phyloP scores from a whole-genome alignment of 73 alveolate genomes.

The Uronychia setigera region DNA sequence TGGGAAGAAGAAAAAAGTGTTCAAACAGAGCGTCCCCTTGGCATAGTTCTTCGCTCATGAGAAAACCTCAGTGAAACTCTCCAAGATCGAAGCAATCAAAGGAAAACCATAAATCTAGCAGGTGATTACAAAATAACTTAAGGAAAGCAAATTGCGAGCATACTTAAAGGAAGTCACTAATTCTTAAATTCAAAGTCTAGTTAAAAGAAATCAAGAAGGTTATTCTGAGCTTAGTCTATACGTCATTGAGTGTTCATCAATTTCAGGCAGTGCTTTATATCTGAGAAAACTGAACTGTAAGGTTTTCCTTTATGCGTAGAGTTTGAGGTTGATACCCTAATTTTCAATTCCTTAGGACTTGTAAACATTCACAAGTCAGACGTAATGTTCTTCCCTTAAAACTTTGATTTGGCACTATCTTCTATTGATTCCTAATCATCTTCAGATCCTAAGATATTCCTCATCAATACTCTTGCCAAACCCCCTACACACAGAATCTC shows the following conservation, averaged over 20 bases:
- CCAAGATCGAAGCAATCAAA: background rate
- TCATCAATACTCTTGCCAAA: too few relatives aligned
- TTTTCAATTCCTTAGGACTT: background rate
- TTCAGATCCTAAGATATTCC: too few relatives aligned
- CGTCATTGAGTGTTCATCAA: background rate
- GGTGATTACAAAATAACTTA: too few relatives aligned
- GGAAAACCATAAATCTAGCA: background rate
- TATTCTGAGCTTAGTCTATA: background rate
- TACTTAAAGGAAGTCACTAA: too few relatives aligned
- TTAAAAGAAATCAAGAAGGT: background rate
- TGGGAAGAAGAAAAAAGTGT: background rate
- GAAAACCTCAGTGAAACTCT: background rate
- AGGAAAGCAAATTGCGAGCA: too few relatives aligned
- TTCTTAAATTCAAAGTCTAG: background rate
- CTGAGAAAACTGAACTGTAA: background rate
- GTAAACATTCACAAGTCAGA: background rate
- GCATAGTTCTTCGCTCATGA: background rate
- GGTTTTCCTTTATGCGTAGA: background rate
- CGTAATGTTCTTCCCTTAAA: background rate
- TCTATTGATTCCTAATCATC: background rate
- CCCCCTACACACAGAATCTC: too few relatives aligned
- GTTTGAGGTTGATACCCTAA: background rate
- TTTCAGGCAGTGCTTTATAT: background rate
- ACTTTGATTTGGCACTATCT: background rate
- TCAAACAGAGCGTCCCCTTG: background rate